These are phyloP conservation scores for Neolentinus lepideus DNA, from an alignment of 1,284 basidiomycete species.

Conservation along the genomic window DNA sequence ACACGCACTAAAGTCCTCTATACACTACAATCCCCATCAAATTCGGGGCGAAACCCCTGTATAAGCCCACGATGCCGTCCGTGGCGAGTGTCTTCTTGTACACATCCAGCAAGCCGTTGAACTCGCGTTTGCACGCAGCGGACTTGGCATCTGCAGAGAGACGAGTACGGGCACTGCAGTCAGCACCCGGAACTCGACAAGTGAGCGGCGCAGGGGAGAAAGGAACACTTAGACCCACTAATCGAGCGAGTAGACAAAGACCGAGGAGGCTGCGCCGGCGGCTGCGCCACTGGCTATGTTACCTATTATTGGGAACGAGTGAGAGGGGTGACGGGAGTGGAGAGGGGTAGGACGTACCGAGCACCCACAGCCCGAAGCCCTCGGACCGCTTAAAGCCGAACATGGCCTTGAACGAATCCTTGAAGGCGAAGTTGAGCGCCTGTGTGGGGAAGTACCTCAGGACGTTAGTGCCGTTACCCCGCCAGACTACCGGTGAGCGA, in stretches of 20 bases:
- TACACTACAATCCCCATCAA: constrained; percentile 58
- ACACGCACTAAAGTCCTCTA: constrained; percentile 43
- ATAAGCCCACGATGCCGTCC: constrained; percentile 45
- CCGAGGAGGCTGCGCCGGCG: constrained; percentile 38
- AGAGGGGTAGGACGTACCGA: too few relatives aligned
- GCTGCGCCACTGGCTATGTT: constrained; percentile 39
- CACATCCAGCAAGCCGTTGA: constrained; percentile 37
- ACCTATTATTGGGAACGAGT: too few relatives aligned
- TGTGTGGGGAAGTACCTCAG: constrained; percentile 64
- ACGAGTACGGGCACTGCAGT: constrained; percentile 45
- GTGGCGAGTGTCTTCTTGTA: constrained; percentile 46
- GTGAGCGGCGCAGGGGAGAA: constrained; percentile 1
- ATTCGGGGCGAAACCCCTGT: constrained; percentile 58
- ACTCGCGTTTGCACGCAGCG: constrained; percentile 31
- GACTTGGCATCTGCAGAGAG: constrained; percentile 47
- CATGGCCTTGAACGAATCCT: constrained; percentile 39
- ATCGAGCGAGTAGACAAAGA: constrained; percentile 58
- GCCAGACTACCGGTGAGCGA: too few relatives aligned
- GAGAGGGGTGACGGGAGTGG: too few relatives aligned
- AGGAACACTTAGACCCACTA: constrained; percentile 27
- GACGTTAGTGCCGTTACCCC: constrained; percentile 58
- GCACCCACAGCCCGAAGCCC: constrained; percentile 47
- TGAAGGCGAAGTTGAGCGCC: constrained; percentile 47
- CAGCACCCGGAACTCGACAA: background rate
- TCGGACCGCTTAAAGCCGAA: constrained; percentile 49